Conservation (phyloP, 2,329 filamentous ascomycete genomes). For the Xylariaceae sp. region DNA sequence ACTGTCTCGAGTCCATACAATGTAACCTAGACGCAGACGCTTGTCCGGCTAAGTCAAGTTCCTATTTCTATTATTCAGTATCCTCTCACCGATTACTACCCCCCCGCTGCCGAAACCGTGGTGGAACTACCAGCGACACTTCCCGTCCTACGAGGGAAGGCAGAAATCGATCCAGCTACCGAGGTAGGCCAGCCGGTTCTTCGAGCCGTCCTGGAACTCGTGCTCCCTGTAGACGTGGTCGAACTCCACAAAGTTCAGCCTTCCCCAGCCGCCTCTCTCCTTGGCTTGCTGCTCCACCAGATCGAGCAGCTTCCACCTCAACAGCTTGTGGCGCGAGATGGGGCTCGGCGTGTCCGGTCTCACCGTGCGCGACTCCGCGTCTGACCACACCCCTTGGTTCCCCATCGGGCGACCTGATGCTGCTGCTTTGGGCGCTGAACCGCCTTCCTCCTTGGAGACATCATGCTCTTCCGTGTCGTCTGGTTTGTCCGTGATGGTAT, state of each 20-base stretch:
- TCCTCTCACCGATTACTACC: no score
- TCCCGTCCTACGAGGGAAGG: constrained; percentile 48
- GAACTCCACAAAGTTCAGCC: constrained; percentile 75
- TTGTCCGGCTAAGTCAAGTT: no score
- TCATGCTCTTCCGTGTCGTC: not conserved
- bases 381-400: not conserved
- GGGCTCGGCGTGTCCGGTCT: constrained; percentile 25
- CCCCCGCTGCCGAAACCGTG: no score
- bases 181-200: constrained; percentile 69
- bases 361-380: constrained; percentile 8
- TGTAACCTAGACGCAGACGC: no score
- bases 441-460: not conserved
- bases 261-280: constrained; percentile 71
- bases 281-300: constrained; percentile 63
- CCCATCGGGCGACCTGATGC: not conserved
- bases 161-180: constrained; percentile 87
- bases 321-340: constrained; percentile 34
- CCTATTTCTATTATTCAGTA: no score
- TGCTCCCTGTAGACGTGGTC: constrained; percentile 56
- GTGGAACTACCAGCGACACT: not conserved
- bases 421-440: not conserved
- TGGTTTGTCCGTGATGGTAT: constrained; percentile 31
- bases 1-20: no score
- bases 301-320: constrained; percentile 52
- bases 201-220: constrained; percentile 56